phyloP scores from a whole-genome alignment of 129 eudicot genomes.

The carrot (Daucus carota) region DH1_v3.0 NC_030381.2:56102501-56103000 shows the following conservation, averaged over 20 bases:
- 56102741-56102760: not conserved
- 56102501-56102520: not conserved
- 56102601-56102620: not conserved
- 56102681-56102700: not conserved
- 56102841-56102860: constrained; percentile 35
- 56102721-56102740: not conserved
- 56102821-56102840: constrained; percentile 31
- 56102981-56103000: constrained; percentile 90
- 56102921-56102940: constrained; percentile 39
- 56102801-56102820: not conserved
- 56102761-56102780: not conserved
- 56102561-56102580: not conserved
- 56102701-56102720: not conserved
- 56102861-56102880: constrained; percentile 62
- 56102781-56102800: not conserved
- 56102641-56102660: not conserved
- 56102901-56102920: constrained; percentile 65
- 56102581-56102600: too few species aligned
- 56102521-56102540: not conserved
- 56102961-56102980: constrained; percentile 93
- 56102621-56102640: not conserved
- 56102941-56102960: constrained; percentile 79
- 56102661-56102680: not conserved
- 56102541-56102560: not conserved
- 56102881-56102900: constrained; percentile 91